Conservation (phyloP, 495 filamentous ascomycete species). For the Aspergillus mulundensis region DNA sequence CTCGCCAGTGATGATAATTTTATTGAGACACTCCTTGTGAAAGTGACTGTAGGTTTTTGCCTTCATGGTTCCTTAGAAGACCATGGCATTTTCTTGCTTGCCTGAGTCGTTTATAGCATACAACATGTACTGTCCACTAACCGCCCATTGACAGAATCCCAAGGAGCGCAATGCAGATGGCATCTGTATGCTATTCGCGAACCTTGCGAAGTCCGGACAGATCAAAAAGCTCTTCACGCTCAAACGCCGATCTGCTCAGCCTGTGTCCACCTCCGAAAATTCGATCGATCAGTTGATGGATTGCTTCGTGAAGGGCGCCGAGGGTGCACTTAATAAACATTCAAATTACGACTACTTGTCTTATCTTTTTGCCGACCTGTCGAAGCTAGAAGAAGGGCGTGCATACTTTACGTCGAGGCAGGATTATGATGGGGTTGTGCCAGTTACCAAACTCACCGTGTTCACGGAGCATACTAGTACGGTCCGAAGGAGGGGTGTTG, state of each 20-base stretch:
- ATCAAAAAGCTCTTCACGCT: constrained; percentile 62
- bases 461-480: constrained; percentile 84
- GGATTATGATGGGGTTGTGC: constrained; percentile 72
- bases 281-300: constrained; percentile 90
- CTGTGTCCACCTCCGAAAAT: constrained; percentile 60
- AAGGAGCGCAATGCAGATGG: constrained; percentile 77
- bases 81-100: neutral
- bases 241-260: constrained; percentile 56
- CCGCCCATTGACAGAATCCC: constrained; percentile 37
- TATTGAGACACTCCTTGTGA: constrained; percentile 63
- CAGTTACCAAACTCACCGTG: constrained; percentile 80
- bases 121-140: constrained; percentile 1
- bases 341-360: constrained; percentile 88
- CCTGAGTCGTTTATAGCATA: neutral
- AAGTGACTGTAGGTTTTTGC: constrained; percentile 65
- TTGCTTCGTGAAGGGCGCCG: constrained; percentile 87
- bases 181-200: constrained; percentile 87
- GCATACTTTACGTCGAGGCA: constrained; percentile 70
- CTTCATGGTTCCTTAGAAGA: too few relatives aligned
- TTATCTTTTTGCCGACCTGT: constrained; percentile 89
- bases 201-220: constrained; percentile 74
- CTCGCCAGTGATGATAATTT: constrained; percentile 80
- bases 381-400: constrained; percentile 71
- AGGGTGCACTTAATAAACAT: constrained; percentile 75
- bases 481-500: constrained; percentile 80